A percentile compares a stretch with the other conserved stretches of the same genome.
These are phyloP conservation scores for Dothiorella sarmentorum DNA, from an alignment of 2,329 filamentous ascomycete species.

Conservation along the genomic window DNA sequence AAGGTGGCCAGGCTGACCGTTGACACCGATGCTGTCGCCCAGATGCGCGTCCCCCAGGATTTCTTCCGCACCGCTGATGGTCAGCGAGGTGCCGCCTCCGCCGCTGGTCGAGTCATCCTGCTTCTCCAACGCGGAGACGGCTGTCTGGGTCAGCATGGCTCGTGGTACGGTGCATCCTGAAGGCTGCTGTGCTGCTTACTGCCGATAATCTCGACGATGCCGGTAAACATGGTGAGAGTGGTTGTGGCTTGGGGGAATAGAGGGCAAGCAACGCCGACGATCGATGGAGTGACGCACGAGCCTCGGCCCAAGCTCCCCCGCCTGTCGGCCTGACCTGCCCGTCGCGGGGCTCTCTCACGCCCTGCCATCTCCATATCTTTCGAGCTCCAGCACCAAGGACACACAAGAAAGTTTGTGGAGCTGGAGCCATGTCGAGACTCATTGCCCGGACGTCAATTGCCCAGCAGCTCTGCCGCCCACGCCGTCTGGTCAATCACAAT, in stretches of 20 bases:
- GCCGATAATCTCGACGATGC: conserved; percentile 64
- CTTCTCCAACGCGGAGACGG: conserved; percentile 74
- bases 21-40: conserved; percentile 92
- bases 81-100: conserved; percentile 82
- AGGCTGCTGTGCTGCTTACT: conserved; percentile 57
- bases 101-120: conserved; percentile 69
- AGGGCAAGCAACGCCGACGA: background rate
- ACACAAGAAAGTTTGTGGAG: background rate
- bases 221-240: conserved; percentile 75
- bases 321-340: background rate
- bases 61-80: conserved; percentile 69
- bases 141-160: conserved; percentile 49
- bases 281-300: background rate
- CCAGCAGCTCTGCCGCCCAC: background rate
- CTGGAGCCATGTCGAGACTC: background rate
- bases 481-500: background rate
- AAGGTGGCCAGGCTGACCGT: conserved; percentile 53
- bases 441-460: background rate
- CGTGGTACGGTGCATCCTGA: conserved; percentile 1
- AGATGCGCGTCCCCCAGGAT: conserved; percentile 80
- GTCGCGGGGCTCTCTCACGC: background rate
- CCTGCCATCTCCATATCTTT: background rate
- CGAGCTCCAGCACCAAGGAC: background rate
- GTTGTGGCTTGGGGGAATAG: background rate
- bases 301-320: conserved; percentile 8